Conservation (phyloP, 2,329 filamentous ascomycete species). For the Cordyceps sp. region DNA sequence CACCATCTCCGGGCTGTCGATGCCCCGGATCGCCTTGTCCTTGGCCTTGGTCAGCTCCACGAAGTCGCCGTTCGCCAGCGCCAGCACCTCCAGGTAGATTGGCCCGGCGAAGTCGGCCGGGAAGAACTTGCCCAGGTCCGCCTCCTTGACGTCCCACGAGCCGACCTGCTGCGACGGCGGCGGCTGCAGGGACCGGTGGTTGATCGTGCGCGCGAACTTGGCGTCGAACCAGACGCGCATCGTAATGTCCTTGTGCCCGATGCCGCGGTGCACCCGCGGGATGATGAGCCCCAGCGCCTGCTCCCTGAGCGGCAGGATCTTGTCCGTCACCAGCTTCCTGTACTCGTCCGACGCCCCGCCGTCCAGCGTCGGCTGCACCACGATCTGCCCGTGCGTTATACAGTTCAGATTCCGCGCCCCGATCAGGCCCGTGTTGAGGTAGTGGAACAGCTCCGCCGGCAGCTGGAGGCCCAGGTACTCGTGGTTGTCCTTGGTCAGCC, state of each 20-base stretch:
- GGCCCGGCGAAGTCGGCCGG: slow-evolving; percentile 22
- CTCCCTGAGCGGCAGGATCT: slow-evolving; percentile 59
- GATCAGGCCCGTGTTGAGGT: slow-evolving; percentile 70
- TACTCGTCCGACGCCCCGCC: slow-evolving; percentile 69
- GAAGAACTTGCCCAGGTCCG: slow-evolving; percentile 30
- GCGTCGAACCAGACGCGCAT: slow-evolving; percentile 75
- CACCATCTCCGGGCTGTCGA: slow-evolving; percentile 49
- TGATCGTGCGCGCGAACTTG: slow-evolving; percentile 50
- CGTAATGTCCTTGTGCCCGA: slow-evolving; percentile 61
- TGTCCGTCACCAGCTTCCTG: slow-evolving; percentile 56
- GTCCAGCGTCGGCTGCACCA: slow-evolving; percentile 72
- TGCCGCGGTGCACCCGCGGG: slow-evolving; percentile 66
- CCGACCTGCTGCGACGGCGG: slow-evolving; percentile 28
- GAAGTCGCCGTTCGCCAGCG: slow-evolving; percentile 55
- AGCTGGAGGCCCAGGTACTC: slow-evolving; percentile 82
- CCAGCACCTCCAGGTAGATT: slow-evolving; percentile 43
- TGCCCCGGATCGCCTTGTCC: slow-evolving; percentile 41
- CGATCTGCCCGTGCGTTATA: slow-evolving; percentile 63
- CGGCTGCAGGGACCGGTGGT: slow-evolving; percentile 33
- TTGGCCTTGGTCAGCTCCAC: slow-evolving; percentile 49
- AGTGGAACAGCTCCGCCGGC: slow-evolving; percentile 79
- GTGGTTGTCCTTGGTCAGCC: slow-evolving; percentile 68
- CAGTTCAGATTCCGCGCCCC: slow-evolving; percentile 65
- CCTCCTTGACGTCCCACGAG: slow-evolving; percentile 60
- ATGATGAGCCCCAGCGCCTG: slow-evolving; percentile 65